A percentile compares a stretch with the other conserved stretches of the same genome.
These are phyloP conservation scores for Begonia peltatifolia DNA, from an alignment of 306 rosid genomes.

Conservation along the genomic window DNA sequence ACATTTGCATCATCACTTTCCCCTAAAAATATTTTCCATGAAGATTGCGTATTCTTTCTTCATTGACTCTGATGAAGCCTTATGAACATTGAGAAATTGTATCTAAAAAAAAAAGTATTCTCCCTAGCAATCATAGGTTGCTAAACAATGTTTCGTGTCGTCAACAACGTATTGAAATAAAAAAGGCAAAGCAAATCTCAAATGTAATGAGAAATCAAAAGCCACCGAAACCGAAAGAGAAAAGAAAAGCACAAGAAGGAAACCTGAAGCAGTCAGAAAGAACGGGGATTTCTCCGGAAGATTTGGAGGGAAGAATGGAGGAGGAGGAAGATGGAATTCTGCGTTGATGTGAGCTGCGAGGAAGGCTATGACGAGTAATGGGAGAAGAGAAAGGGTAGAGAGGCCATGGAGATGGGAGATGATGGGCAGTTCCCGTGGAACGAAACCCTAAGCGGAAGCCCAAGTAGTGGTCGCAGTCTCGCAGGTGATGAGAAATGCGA, in stretches of 20 bases:
- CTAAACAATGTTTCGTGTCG: no score
- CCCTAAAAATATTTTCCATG: no score
- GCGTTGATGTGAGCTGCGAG: conserved; percentile 6
- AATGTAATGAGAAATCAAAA: background rate
- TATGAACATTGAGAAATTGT: no score
- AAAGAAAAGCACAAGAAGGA: background rate
- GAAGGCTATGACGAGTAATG: conserved; percentile 1
- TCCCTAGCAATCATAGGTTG: no score
- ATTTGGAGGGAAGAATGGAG: conserved; percentile 22
- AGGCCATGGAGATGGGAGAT: conserved; percentile 23
- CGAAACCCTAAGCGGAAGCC: conserved; percentile 16
- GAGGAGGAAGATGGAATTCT: conserved; percentile 11
- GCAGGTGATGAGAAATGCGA: conserved; percentile 42
- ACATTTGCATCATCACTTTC: no score
- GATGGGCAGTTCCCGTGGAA: conserved; percentile 15
- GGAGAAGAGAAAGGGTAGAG: conserved; percentile 12
- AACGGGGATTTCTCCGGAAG: conserved; percentile 27
- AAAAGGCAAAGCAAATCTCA: background rate
- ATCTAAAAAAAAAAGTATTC: no score
- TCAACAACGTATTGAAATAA: background rate
- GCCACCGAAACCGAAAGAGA: background rate
- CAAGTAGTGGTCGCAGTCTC: conserved; percentile 33
- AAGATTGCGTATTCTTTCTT: no score
- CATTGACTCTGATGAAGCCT: no score
- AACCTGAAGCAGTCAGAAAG: conserved; percentile 48